Percentiles rank a stretch among this genome's conserved stretches.
Conservation (phyloP, 2,329 filamentous ascomycete species). For the Diplocarpon mali region DNA sequence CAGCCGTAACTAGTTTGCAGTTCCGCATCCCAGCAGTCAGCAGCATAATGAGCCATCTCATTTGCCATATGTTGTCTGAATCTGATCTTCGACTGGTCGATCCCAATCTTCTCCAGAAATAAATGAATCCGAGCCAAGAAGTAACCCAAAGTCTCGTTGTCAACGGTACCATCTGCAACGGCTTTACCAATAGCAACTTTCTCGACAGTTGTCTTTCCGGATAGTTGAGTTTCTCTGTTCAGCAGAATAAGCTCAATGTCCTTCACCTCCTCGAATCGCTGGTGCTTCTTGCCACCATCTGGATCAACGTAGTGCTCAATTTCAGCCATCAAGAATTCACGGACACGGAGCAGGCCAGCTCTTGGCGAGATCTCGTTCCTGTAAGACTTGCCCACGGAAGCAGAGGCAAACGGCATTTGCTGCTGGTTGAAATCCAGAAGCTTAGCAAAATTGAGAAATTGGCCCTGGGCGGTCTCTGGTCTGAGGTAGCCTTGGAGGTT, state of each 20-base stretch:
- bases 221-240: slow-evolving; percentile 73
- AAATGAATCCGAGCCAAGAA: slow-evolving; percentile 89
- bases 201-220: slow-evolving; percentile 67
- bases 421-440: slow-evolving; percentile 93
- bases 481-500: slow-evolving; percentile 77
- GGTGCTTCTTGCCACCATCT: slow-evolving; percentile 86
- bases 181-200: slow-evolving; percentile 76
- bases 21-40: slow-evolving; percentile 97
- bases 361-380: slow-evolving; percentile 95
- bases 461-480: slow-evolving; percentile 92
- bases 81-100: slow-evolving; percentile 78
- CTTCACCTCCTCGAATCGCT: slow-evolving; percentile 75
- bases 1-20: slow-evolving; percentile 85
- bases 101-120: slow-evolving; percentile 80
- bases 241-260: slow-evolving; percentile 75
- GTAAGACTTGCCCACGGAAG: slow-evolving; percentile 95
- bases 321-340: slow-evolving; percentile 97
- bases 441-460: slow-evolving; percentile 96
- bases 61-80: slow-evolving; percentile 96
- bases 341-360: slow-evolving; percentile 80
- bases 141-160: slow-evolving; percentile 97
- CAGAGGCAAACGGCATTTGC: slow-evolving; percentile 92
- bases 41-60: slow-evolving; percentile 87
- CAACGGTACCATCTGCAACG: slow-evolving; percentile 70
- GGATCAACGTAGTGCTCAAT: slow-evolving; percentile 98